A percentile compares a stretch with the other conserved stretches of the same genome.
Evolutionary conservation across 495 filamentous ascomycete species (phyloP).

Genomic region (Corynascus novoguineensis): DNA sequence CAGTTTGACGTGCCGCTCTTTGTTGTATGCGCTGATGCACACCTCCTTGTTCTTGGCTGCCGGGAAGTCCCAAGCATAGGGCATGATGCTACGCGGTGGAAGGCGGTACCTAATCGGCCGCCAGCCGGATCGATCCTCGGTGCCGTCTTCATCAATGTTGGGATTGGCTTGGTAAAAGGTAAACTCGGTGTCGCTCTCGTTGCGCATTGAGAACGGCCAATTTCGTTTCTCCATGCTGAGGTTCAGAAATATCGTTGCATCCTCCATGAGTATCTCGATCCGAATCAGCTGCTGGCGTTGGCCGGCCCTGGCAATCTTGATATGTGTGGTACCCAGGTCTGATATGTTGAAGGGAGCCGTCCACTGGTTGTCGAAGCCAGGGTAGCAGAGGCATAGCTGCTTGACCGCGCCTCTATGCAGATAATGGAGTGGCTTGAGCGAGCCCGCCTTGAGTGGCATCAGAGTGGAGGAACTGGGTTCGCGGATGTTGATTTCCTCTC

Average conservation of each 20-base stretch:
- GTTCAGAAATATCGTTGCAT: constrained; percentile 87
- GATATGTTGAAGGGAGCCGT: constrained; percentile 96
- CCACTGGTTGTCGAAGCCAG: constrained; percentile 95
- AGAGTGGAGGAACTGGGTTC: constrained; percentile 82
- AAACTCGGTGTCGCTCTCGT: constrained; percentile 94
- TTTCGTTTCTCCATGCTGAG: constrained; percentile 83
- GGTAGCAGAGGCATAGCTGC: constrained; percentile 88
- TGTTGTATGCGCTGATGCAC: constrained; percentile 69
- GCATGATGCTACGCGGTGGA: constrained; percentile 94
- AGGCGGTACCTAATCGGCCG: constrained; percentile 88
- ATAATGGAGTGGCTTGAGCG: constrained; percentile 79
- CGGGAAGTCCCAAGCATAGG: constrained; percentile 98
- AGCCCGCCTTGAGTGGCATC: constrained; percentile 66
- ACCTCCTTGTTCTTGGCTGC: constrained; percentile 94
- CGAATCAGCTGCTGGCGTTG: constrained; percentile 85
- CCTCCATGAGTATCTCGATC: constrained; percentile 84
- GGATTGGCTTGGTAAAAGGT: constrained; percentile 83
- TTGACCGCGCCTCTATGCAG: constrained; percentile 72
- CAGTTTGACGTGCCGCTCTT: constrained; percentile 83
- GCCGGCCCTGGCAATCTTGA: constrained; percentile 86
- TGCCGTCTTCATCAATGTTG: constrained; percentile 70
- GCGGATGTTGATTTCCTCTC: constrained; percentile 79
- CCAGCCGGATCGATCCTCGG: constrained; percentile 79
- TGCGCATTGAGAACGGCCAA: constrained; percentile 98
- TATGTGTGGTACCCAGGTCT: constrained; percentile 81